Conservation (phyloP, 2,329 filamentous ascomycete species). For the Tolypocladium inflatum region DNA sequence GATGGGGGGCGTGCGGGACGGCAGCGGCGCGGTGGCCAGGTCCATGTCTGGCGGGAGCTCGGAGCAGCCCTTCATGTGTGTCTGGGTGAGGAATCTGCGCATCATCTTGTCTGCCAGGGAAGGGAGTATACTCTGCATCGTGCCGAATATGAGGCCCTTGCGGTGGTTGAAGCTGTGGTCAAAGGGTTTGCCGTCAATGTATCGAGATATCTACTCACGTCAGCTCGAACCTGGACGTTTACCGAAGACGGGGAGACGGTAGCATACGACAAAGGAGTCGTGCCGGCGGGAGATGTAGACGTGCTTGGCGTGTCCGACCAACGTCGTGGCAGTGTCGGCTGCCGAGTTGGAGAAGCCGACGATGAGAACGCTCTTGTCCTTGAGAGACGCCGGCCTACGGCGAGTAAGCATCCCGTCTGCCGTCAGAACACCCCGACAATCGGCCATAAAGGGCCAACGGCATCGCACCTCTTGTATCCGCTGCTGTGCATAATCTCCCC, state of each 20-base stretch:
- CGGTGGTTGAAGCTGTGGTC: slow-evolving; percentile 13
- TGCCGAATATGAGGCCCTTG: slow-evolving; percentile 11
- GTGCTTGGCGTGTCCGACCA: slow-evolving; percentile 23
- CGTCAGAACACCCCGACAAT: background rate
- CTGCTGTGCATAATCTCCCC: slow-evolving; percentile 30
- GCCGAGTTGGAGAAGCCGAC: slow-evolving; percentile 31
- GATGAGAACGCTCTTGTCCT: slow-evolving; percentile 31
- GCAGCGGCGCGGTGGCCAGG: slow-evolving; percentile 13
- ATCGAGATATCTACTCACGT: slow-evolving; percentile 1
- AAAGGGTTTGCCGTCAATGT: slow-evolving; percentile 21
- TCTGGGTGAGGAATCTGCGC: slow-evolving; percentile 5
- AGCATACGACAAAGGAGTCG: slow-evolving; percentile 22
- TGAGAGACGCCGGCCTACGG: slow-evolving; percentile 19
- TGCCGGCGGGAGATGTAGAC: slow-evolving; percentile 32
- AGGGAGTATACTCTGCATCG: background rate
- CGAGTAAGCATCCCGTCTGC: background rate
- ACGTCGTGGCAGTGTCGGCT: slow-evolving; percentile 16
- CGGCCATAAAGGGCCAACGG: background rate
- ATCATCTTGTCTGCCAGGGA: background rate
- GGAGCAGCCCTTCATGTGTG: slow-evolving; percentile 13
- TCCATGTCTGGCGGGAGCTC: slow-evolving; percentile 17
- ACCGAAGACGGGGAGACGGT: no score
- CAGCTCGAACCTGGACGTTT: no score
- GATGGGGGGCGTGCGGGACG: slow-evolving; percentile 14
- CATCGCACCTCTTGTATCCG: slow-evolving; percentile 19